These are phyloP conservation scores for Pseudogymnoascus sp. DNA, from an alignment of 2,329 filamentous ascomycete species.

Conservation along the genomic window DNA sequence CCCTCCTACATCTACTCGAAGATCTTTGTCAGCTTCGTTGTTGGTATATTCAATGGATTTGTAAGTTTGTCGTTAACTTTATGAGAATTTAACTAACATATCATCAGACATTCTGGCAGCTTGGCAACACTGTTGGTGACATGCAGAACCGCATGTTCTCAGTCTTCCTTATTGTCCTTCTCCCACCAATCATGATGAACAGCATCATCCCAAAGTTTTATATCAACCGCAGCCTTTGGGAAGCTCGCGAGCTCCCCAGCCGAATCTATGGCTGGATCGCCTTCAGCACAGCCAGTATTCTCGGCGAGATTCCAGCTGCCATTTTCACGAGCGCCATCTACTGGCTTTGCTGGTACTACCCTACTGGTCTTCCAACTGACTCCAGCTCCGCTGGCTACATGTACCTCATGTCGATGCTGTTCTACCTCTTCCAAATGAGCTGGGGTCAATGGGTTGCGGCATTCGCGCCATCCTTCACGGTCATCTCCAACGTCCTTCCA, in stretches of 20 bases:
- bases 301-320: constrained; percentile 42
- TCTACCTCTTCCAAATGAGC: constrained; percentile 54
- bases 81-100: constrained; percentile 23
- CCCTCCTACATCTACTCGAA: constrained; percentile 45
- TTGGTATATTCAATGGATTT: constrained; percentile 52
- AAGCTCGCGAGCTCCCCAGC: constrained; percentile 52
- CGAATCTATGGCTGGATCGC: constrained; percentile 58
- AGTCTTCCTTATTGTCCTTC: constrained; percentile 58
- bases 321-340: constrained; percentile 39
- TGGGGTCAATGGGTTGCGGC: constrained; percentile 58
- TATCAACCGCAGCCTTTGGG: constrained; percentile 49
- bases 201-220: constrained; percentile 55
- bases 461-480: constrained; percentile 54
- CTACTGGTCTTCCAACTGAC: constrained; percentile 38
- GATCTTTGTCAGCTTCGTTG: constrained; percentile 45
- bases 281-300: constrained; percentile 47
- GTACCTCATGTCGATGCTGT: constrained; percentile 50
- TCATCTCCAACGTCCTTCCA: constrained; percentile 52
- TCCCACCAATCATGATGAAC: constrained; percentile 51
- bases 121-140: constrained; percentile 44
- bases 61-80: constrained; percentile 25
- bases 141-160: constrained; percentile 52
- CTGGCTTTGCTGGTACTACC: constrained; percentile 52
- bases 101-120: constrained; percentile 52
- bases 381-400: constrained; percentile 39